Percentiles rank a stretch among this genome's conserved stretches.
These are phyloP conservation scores for Ulmus americana DNA, from an alignment of 331 rosid species.

Conservation along the genomic window DNA sequence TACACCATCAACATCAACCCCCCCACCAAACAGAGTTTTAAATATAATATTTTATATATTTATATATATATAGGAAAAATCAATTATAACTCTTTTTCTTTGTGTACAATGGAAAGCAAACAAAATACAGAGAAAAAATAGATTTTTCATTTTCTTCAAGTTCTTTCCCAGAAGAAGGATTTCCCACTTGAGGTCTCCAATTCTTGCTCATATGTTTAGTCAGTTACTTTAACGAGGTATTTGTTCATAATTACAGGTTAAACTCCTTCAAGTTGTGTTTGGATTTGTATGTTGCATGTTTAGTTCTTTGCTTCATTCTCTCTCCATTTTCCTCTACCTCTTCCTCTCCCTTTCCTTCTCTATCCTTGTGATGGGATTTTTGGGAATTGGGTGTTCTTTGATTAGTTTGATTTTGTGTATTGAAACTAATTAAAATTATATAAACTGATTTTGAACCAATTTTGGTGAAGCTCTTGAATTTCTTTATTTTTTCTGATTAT, in stretches of 20 bases:
- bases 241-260: not conserved
- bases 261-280: not conserved
- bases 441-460: too few species aligned
- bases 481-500: not conserved
- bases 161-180: not conserved
- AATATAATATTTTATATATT: too few species aligned
- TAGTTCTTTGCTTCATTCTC: not conserved
- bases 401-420: constrained; percentile 2
- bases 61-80: too few species aligned
- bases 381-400: not conserved
- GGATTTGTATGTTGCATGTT: not conserved
- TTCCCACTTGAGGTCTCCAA: not conserved
- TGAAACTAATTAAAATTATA: not conserved
- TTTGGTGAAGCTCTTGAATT: too few species aligned
- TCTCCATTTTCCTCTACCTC: not conserved
- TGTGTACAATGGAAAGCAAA: not conserved
- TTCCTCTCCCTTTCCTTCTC: not conserved
- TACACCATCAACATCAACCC: too few species aligned
- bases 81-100: not conserved
- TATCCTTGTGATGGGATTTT: not conserved
- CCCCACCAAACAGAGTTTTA: too few species aligned
- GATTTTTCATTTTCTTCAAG: constrained; percentile 1
- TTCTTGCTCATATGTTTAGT: not conserved
- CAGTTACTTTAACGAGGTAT: constrained; percentile 4
- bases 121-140: not conserved